Evolutionary conservation across 2,329 filamentous ascomycete genomes (phyloP), one percentile per base, ranked within the genome.

Genomic region (Colletotrichum orchidophilum): DNA sequence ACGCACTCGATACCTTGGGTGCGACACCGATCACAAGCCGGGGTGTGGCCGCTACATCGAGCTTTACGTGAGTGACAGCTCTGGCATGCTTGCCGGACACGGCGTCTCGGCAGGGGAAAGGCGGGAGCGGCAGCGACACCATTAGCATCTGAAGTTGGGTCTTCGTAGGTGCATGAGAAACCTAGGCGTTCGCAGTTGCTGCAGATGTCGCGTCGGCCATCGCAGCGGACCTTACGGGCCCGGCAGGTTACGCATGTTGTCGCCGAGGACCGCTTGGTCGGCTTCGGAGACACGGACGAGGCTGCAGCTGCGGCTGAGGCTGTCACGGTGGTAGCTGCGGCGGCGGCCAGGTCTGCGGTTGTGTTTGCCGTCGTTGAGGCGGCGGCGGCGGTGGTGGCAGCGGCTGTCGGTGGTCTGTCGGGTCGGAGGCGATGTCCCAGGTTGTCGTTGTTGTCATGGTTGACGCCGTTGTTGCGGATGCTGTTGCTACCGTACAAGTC

Each of bases 31-130:
- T 88, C 86, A 75, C 88, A 90, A 63, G 85, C 83, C 3, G 87
- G 88, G 60, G 85, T 81, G 73, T 88, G 85, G n/a, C 88, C 88
- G 63, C 85, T 89, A 79, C 88, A 90, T 59, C 87, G 82, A 33
- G 88, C 88, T 76, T 90, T 90, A 74, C 87, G 83, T 39, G 86
- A 85, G 73, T 90, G 88, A 77, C 88, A 90, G 75, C 84, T 88
- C 75, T 86, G 82, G 74, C 88, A 90, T 31, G 88, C 88, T 77
- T 88, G 84, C 54, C 87, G 84, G 53, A 88, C 88, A 26, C 88
- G 86, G 46, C 87, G 84, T 50, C 87, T 81, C 7, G 87, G 85
- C 61, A 88, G 76, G n/a, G 66, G 66, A 13, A 69, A 69, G 1
- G 70, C 50, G 9, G 70, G 62, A n/a, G 60, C 66, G 12, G 70